These are phyloP conservation scores for Cercis canadensis DNA, from an alignment of 306 rosid genomes.

Conservation along the genomic window DNA sequence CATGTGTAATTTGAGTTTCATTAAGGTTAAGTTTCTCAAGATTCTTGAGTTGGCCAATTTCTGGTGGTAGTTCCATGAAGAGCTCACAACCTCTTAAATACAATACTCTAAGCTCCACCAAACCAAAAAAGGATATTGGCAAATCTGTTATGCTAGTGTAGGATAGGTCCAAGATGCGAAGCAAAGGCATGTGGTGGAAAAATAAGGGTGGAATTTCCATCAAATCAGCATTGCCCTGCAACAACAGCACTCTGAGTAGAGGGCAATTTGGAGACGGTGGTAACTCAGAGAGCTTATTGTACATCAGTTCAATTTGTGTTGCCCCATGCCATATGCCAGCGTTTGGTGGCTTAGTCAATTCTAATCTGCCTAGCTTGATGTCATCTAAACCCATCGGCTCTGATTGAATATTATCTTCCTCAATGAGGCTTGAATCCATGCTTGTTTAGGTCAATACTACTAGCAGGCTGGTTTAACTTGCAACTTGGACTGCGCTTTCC, in stretches of 20 bases:
- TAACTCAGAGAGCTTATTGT: slow-evolving; percentile 30
- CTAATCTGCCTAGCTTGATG: too few species aligned
- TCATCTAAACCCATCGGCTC: too few species aligned
- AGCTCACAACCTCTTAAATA: slow-evolving; percentile 24
- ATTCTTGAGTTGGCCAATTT: slow-evolving; percentile 15
- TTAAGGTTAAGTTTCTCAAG: slow-evolving; percentile 40
- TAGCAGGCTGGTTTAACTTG: too few species aligned
- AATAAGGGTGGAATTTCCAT: slow-evolving; percentile 2
- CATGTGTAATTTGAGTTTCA: slow-evolving; percentile 20
- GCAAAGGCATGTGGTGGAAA: slow-evolving; percentile 29
- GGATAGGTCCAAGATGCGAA: slow-evolving; percentile 31
- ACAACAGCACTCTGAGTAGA: background rate
- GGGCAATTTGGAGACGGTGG: slow-evolving; percentile 17
- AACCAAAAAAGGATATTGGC: slow-evolving; percentile 2
- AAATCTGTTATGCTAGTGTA: slow-evolving; percentile 22
- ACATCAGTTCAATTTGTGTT: background rate
- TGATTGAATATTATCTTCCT: too few species aligned
- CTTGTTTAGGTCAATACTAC: too few species aligned
- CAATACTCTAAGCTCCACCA: slow-evolving; percentile 12
- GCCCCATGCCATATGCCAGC: slow-evolving; percentile 8
- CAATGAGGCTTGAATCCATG: too few species aligned
- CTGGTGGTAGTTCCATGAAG: slow-evolving; percentile 3
- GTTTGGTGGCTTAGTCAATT: slow-evolving; percentile 14
- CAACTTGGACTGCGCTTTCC: too few species aligned
- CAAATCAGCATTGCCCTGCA: slow-evolving; percentile 30